Percentiles rank a stretch among this genome's conserved stretches.
Evolutionary conservation across 768 basidiomycete species (phyloP).

Genomic region (Lepiota brunneoincarnata): DNA sequence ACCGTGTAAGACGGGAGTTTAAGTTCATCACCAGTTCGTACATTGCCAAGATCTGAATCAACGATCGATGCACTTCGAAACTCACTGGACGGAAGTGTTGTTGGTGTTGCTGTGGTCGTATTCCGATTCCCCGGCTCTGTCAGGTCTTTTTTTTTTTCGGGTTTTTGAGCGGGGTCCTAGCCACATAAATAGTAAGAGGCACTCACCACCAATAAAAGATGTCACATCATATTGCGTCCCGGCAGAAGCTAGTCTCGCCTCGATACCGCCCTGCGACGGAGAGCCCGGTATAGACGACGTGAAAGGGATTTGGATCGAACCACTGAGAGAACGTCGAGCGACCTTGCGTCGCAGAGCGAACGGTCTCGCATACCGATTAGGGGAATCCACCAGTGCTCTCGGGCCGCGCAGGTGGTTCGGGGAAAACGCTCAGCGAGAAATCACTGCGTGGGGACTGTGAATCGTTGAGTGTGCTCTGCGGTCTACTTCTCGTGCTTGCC

Average conservation of each 20-base stretch:
- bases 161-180: conserved; percentile 2
- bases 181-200: conserved; percentile 1
- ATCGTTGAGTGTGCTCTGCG: conserved; percentile 7
- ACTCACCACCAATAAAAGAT: conserved; percentile 61
- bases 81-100: neutral
- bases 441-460: conserved; percentile 33
- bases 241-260: conserved; percentile 33
- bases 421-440: conserved; percentile 73
- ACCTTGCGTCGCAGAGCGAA: neutral
- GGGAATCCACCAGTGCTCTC: neutral
- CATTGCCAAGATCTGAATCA: neutral
- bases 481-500: conserved; percentile 1
- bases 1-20: neutral
- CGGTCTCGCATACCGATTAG: conserved; percentile 11
- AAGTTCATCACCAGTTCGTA: neutral
- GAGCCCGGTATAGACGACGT: conserved; percentile 12
- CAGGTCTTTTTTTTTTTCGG: conserved; percentile 12
- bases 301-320: neutral
- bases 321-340: neutral
- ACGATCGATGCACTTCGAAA: neutral
- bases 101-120: neutral
- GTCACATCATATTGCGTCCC: conserved; percentile 69
- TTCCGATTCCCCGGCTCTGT: conserved; percentile 7
- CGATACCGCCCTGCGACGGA: conserved; percentile 14
- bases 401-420: conserved; percentile 46